Evolutionary conservation across 2,329 filamentous ascomycete genomes (phyloP), one percentile per base, ranked within the genome.

Genomic region (Diaporthe vaccinii): DNA sequence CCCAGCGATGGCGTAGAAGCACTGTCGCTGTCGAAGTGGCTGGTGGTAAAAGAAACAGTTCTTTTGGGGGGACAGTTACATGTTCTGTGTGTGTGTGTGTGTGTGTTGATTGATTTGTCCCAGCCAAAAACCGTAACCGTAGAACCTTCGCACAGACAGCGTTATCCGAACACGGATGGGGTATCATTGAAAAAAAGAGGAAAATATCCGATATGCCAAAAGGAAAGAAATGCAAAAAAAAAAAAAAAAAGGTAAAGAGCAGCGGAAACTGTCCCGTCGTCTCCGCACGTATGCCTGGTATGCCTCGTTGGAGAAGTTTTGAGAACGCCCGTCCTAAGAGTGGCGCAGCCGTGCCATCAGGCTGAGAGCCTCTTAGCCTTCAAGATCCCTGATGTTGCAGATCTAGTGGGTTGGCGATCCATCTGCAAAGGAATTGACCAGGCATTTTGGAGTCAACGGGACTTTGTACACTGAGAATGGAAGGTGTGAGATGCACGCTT

Each of bases 1-100:
- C 87, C 85, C 86, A 86, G 86, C 86, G 84, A 89, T 89, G 87
- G 87, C 87, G 87, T 88, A 88, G 82, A 77, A 87, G 87, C 87
- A 88, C 87, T 89, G 81, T 89, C 86, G 85, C 86, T 85, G 87
- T 86, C 87, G 87, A 89, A 85, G 73, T 69, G 75, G 68, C 68
- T 55, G 31, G 53, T 51, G 49, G 46, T 39, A 25, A 22, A 28
- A 67, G 62, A 41, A 44, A 59, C 53, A 36, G 57, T 44, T 53
- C 28, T 80, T 78, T 53, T 12, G 7, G 28, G 75, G 83, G 76
- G 78, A n/a, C 15, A 9, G 25, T 55, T 31, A 55, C 25, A 55
- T 31, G 25, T 9, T 28, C 15, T n/a, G 22, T 31, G 51, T 53
- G n/a, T 53, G 10, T 55, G n/a, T 67, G 22, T 10, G 36, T 39